Evolutionary conservation across 2,329 filamentous ascomycete species (phyloP), one percentile per base, ranked within the genome.

Genomic region (Diaporthe sp.): DNA sequence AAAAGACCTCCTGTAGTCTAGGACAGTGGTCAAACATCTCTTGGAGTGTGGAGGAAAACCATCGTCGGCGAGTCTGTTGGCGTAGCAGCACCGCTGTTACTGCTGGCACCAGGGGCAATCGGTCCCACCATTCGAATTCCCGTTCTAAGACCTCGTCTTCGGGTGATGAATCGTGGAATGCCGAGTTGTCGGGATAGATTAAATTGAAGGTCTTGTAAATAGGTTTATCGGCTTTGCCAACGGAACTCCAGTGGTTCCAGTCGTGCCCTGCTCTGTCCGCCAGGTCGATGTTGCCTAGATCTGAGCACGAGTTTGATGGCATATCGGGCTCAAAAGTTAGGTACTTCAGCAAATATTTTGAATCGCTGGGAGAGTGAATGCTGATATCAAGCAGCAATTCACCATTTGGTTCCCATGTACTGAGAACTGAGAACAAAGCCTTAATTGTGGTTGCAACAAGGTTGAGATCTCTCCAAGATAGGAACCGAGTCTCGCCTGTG

Each of bases 21-120:
- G 82, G 82, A 71, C 83, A 78, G 75, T 79, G 78, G 76, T 76
- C 57, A 78, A 83, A 77, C 78, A 83, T 81, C 39, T 79, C 76
- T 78, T 78, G 77, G 63, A 83, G 78, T 67, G 77, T 74, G 20
- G 2, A 6, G 42, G 42, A 4, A 49, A 1, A 5, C 61, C 42
- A 67, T 22, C 4, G 5, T n/a, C 42, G 61, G 28, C 61, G 61
- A n/a, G 28, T 67, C 31, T 67, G 42, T 49, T 67, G 61, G 6
- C 61, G 61, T n/a, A 67, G 61, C 10, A 67, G 28, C 28, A 67
- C 4, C 34, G 17, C 61, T 9, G 61, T 67, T 13, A 67, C 17
- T 49, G 61, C 61, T 67, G 61, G 61, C 17, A 47, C 20, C 9
- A 22, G 0, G 10, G 61, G 61, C 25, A 65, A 2, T n/a, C 2